These are phyloP conservation scores for Nymphaea colorata DNA, from an alignment of 164 flowering plant genomes.

Conservation along the genomic window DNA sequence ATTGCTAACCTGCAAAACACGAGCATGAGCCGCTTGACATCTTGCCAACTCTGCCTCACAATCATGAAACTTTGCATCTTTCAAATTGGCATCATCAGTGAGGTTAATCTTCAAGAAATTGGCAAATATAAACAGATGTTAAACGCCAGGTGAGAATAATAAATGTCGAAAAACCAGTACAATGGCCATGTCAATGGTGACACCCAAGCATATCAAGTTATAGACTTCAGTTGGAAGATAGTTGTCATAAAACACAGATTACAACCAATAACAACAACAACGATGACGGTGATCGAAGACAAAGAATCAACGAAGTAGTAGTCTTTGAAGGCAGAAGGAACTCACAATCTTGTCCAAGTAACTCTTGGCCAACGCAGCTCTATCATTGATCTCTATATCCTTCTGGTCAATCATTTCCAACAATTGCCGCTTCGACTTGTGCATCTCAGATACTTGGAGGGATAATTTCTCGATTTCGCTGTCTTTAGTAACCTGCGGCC, in stretches of 20 bases:
- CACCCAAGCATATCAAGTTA: no score
- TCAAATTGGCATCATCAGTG: slow-evolving; percentile 46
- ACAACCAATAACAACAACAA: no score
- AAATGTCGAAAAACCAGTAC: no score
- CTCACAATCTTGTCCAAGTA: slow-evolving; percentile 83
- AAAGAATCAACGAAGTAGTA: no score
- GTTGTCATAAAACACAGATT: no score
- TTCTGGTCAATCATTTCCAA: slow-evolving; percentile 67
- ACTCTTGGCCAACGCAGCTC: slow-evolving; percentile 54
- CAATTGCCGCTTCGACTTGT: slow-evolving; percentile 68
- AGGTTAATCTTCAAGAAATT: slow-evolving; percentile 40
- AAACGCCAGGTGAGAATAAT: no score
- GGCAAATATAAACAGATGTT: not conserved
- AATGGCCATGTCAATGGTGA: no score
- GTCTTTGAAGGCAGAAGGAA: not conserved
- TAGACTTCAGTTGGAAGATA: no score
- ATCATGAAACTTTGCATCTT: slow-evolving; percentile 57
- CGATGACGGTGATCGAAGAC: no score
- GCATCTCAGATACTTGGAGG: slow-evolving; percentile 49
- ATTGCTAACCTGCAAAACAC: slow-evolving; percentile 48
- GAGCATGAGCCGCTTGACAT: slow-evolving; percentile 34
- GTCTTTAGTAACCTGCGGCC: slow-evolving; percentile 56
- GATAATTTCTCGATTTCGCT: slow-evolving; percentile 65
- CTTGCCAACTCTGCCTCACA: slow-evolving; percentile 53
- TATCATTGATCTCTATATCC: slow-evolving; percentile 68